Conservation (phyloP, 2,329 filamentous ascomycete genomes). For the Phaeomoniella chlamydospora region DNA sequence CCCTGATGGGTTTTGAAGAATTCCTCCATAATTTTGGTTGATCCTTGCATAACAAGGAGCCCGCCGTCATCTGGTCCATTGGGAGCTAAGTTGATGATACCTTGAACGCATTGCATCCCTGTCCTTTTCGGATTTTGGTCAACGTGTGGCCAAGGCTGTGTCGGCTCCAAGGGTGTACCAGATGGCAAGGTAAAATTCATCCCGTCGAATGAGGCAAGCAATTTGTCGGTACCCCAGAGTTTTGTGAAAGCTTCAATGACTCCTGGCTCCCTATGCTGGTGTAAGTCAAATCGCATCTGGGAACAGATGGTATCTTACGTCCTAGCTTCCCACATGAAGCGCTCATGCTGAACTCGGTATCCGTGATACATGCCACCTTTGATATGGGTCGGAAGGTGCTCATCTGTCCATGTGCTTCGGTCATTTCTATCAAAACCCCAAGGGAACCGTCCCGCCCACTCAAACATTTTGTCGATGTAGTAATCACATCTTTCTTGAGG, state of each 20-base stretch:
- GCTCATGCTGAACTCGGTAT: conserved; percentile 26
- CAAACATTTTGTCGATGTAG: conserved; percentile 23
- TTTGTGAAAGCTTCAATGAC: conserved; percentile 26
- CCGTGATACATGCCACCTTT: conserved; percentile 28
- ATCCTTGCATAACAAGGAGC: conserved; percentile 29
- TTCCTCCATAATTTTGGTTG: conserved; percentile 24
- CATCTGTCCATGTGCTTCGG: conserved; percentile 24
- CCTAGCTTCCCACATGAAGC: conserved; percentile 28
- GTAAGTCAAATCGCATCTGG: too few relatives aligned
- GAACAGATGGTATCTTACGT: too few relatives aligned
- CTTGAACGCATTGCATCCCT: conserved; percentile 19
- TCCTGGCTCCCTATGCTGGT: conserved; percentile 17
- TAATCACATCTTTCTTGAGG: conserved; percentile 21
- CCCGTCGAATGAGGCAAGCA: conserved; percentile 14
- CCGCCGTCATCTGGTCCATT: conserved; percentile 32
- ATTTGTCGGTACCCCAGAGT: conserved; percentile 20
- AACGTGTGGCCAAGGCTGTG: conserved; percentile 25
- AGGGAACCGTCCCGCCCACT: conserved; percentile 27
- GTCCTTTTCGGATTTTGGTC: conserved; percentile 1
- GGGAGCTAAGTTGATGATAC: conserved; percentile 28
- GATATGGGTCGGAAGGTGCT: conserved; percentile 27
- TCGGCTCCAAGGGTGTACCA: conserved; percentile 22
- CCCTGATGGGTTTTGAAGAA: conserved; percentile 26
- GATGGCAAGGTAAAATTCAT: conserved; percentile 29
- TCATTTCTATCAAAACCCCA: conserved; percentile 25